Percentiles rank a stretch among this genome's conserved stretches.
Conservation (phyloP, 768 basidiomycete species). For the Gyrodon lividus region DNA sequence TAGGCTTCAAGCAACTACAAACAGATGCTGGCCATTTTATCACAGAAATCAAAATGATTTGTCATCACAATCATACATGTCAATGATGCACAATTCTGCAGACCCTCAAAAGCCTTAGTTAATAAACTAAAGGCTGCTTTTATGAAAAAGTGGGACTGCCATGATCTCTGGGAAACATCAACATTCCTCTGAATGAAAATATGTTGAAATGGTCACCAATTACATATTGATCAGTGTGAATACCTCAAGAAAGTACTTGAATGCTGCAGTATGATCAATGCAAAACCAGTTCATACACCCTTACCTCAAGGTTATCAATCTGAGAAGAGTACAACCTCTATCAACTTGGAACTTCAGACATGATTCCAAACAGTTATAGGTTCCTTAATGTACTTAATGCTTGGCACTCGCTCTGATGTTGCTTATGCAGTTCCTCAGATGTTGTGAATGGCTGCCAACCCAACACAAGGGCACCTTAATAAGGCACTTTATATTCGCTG, state of each 20-base stretch:
- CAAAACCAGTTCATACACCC: conserved; percentile 9
- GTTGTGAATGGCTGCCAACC: conserved; percentile 11
- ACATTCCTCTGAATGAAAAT: not conserved
- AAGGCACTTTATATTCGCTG: no score
- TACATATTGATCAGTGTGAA: conserved; percentile 6
- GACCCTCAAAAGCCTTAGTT: no score
- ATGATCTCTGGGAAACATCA: no score
- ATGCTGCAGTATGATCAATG: conserved; percentile 10
- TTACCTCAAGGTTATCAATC: conserved; percentile 10
- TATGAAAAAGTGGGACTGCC: no score
- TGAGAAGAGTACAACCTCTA: not conserved
- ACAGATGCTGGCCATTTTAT: no score
- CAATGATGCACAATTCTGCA: no score
- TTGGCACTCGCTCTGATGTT: conserved; percentile 33
- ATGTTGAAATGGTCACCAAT: not conserved
- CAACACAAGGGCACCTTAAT: not conserved
- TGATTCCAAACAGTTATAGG: conserved; percentile 12
- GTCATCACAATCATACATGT: no score
- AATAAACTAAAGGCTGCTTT: no score
- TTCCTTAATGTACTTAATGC: conserved; percentile 27
- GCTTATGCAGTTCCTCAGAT: conserved; percentile 28
- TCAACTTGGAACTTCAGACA: not conserved
- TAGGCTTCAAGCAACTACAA: no score
- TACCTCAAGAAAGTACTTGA: conserved; percentile 16
- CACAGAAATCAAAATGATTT: no score